Base-by-base conservation (phyloP, 129 eudicot genomes). In the Ambrosia trifida region DNA sequence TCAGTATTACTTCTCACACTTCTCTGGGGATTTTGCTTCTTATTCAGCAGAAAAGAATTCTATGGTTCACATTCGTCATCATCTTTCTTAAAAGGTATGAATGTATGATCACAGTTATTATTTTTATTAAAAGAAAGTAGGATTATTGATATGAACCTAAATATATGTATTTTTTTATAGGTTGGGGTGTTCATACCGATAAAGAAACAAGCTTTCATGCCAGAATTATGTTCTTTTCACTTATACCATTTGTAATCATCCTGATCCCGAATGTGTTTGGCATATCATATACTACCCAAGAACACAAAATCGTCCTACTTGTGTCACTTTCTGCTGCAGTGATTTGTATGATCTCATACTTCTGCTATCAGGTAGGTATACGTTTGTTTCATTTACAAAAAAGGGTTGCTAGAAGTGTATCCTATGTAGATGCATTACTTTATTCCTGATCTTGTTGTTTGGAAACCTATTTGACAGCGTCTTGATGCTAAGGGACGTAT, bases 21-120 rank as follows among this genome's bases (percentile, higher is more conserved):
- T 49, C 24, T 88, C 5, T 88, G 96, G 91, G 96, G 91, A 38
- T 74, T 82, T 62, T 88, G 96, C 64, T 43, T 85, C 58, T 52
- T 88, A 4, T 61, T 78, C 7, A 85, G 79, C 52, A 72, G 81
- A 45, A 76, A 68, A 68, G 9, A 68, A 5, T 76, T 54, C 43
- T 46, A 69, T 0, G 84, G 88, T 83, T 72, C 6, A 66, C 46
- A 40, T 57, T 69, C 67, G 68, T 71, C 77, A 38, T 72, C 36
- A 46, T 72, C 38, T 19, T 2, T 41, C 17, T 4, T 35, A 2
- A 33, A 30, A 63, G 1, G 11, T 59, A 71, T 28, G 33, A 41
- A n/a, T n/a, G n/a, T n/a, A n/a, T n/a, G n/a, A n/a, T n/a, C n/a
- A n/a, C n/a, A 11, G 13, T 33, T 73, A 12, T 5, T 7, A 63